These are phyloP conservation scores for Skeletonema grethae DNA, from an alignment of 108 stramenopile species.

Conservation along the genomic window DNA sequence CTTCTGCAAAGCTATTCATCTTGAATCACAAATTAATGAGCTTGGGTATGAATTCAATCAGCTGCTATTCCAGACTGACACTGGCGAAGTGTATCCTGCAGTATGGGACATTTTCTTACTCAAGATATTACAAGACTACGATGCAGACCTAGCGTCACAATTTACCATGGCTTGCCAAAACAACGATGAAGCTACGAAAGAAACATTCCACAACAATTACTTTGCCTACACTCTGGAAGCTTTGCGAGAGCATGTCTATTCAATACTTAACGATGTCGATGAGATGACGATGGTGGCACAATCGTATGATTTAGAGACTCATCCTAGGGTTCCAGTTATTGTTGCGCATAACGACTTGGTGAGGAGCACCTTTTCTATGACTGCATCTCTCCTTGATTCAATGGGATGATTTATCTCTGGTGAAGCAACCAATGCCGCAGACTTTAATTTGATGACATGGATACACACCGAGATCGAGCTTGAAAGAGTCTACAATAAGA, in stretches of 20 bases:
- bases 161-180: conserved; percentile 34
- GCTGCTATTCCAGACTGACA: conserved; percentile 7
- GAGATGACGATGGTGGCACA: conserved; percentile 20
- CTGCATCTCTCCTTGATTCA: conserved; percentile 25
- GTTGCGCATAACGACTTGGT: conserved; percentile 43
- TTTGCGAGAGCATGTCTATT: conserved; percentile 30
- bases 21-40: conserved; percentile 33
- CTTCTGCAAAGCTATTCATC: conserved; percentile 56
- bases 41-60: conserved; percentile 39
- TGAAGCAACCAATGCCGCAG: no score
- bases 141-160: conserved; percentile 16
- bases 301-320: conserved; percentile 31
- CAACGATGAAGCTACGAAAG: conserved; percentile 29
- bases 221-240: conserved; percentile 33
- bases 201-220: conserved; percentile 31
- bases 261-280: conserved; percentile 24
- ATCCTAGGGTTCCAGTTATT: conserved; percentile 42
- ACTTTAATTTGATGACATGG: no score
- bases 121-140: conserved; percentile 32
- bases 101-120: conserved; percentile 49
- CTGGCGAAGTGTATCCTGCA: conserved; percentile 36
- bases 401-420: conserved; percentile 7
- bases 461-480: no score
- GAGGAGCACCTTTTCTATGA: conserved; percentile 40
- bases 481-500: no score